Conservation (phyloP, 768 basidiomycete genomes). For the Leccinellum rugosiceps region DNA sequence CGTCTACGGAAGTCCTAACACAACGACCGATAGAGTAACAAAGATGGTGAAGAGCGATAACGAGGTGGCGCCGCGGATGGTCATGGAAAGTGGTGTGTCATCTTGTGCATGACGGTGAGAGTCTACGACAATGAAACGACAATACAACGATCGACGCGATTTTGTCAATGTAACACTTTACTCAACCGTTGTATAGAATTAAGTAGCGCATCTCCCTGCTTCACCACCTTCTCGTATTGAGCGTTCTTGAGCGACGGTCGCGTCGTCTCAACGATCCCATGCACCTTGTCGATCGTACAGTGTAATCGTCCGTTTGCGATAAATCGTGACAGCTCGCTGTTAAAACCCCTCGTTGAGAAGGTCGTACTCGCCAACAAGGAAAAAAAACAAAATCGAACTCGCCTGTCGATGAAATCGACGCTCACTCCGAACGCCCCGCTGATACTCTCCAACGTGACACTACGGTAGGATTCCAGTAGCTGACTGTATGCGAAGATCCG, state of each 20-base stretch:
- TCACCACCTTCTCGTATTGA: conserved; percentile 90
- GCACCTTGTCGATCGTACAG: conserved; percentile 92
- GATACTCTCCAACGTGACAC: conserved; percentile 84
- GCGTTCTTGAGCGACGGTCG: conserved; percentile 72
- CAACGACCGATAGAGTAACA: conserved; percentile 5
- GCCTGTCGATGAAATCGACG: conserved; percentile 84
- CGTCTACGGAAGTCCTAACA: conserved; percentile 1
- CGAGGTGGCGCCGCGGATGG: background rate
- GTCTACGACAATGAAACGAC: background rate
- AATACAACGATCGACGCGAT: background rate
- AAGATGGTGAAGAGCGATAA: conserved; percentile 8
- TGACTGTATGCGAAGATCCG: conserved; percentile 91
- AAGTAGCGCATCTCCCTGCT: conserved; percentile 86
- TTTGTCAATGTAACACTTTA: conserved; percentile 69
- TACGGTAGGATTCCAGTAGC: conserved; percentile 87
- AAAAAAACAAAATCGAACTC: conserved; percentile 31
- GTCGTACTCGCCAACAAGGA: background rate
- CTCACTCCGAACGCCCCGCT: conserved; percentile 86
- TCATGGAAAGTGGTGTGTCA: background rate
- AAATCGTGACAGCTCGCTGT: conserved; percentile 86
- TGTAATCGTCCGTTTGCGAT: conserved; percentile 85
- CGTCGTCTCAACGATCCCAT: conserved; percentile 90
- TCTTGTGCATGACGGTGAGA: background rate
- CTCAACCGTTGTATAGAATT: conserved; percentile 86
- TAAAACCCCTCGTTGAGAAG: background rate